Evolutionary conservation across 2,329 filamentous ascomycete genomes (phyloP), one percentile per base, ranked within the genome.

Genomic region (Colletotrichum phormii): DNA sequence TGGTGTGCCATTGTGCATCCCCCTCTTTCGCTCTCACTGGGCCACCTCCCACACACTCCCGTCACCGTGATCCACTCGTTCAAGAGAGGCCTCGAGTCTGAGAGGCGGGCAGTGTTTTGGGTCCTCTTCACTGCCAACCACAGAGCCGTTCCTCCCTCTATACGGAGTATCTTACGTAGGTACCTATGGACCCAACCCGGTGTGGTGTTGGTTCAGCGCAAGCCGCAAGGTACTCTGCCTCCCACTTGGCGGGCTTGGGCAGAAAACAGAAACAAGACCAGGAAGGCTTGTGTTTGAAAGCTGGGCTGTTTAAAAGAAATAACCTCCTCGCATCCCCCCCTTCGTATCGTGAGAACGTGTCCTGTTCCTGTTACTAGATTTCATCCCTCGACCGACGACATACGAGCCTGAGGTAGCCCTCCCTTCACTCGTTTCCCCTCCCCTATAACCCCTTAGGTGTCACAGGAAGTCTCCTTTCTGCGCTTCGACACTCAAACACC

Each of bases 391-490:
- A 65, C 66, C 35, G 13, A 64, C 29, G 12, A 64, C 33, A 13
- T 53, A 42, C 33, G 33, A 64, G 26, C 55, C 49, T 62, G 61
- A 49, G 8, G 42, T 4, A 29, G 63, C 53, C 29, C 55, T 62
- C 71, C 71, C 71, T 71, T 71, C 66, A 54, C 61, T 73, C 67
- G 71, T 60, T 72, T 26, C 26, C 46, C 29, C n/a, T n/a, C 54
- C 54, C 54, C 54, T 57, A 64, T 61, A 61, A 65, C 37, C 60
- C 55, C 55, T 22, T 22, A 29, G 42, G n/a, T 54, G 54, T 22
- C 59, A 60, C 35, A 24, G 24, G 51, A 51, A 15, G 33, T 42
- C 29, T 22, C 37, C 53, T 46, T 22, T 46, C n/a, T 24, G 64
- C 64, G 70, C 70, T 46, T 33, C 59, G 26, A 72, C 69, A 53